A percentile compares a stretch with the other conserved stretches of the same genome.
These are phyloP conservation scores for Pseudocercospora pini-densiflorae DNA, from an alignment of 2,329 filamentous ascomycete genomes.

Conservation along the genomic window DNA sequence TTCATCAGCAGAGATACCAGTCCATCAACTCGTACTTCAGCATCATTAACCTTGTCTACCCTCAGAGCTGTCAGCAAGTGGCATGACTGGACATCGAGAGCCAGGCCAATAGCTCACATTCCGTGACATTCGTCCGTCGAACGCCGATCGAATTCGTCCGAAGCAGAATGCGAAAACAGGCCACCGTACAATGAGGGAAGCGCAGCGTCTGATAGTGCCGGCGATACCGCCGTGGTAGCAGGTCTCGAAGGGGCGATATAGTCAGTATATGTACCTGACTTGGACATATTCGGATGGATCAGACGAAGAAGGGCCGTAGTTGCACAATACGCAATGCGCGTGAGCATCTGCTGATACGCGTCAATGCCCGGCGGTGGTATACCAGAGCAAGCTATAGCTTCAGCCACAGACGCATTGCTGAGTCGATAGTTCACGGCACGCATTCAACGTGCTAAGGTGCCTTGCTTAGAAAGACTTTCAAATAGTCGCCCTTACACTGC, in stretches of 20 bases:
- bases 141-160: background rate
- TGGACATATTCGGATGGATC: background rate
- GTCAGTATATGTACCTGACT: background rate
- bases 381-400: background rate
- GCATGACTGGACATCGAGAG: background rate
- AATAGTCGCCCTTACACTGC: background rate
- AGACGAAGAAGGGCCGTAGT: background rate
- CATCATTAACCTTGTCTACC: background rate
- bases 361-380: background rate
- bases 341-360: background rate
- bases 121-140: background rate
- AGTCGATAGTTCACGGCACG: slow-evolving; percentile 1
- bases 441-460: background rate
- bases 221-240: background rate
- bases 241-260: background rate
- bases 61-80: background rate
- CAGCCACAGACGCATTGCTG: background rate
- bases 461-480: background rate
- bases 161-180: background rate
- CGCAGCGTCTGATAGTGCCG: background rate
- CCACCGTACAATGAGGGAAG: background rate
- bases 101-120: background rate
- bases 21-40: background rate
- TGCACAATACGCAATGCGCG: background rate
- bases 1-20: background rate